Evolutionary conservation across 164 flowering plant species (phyloP).

Genomic region (Umbilicus rupestris): DNA sequence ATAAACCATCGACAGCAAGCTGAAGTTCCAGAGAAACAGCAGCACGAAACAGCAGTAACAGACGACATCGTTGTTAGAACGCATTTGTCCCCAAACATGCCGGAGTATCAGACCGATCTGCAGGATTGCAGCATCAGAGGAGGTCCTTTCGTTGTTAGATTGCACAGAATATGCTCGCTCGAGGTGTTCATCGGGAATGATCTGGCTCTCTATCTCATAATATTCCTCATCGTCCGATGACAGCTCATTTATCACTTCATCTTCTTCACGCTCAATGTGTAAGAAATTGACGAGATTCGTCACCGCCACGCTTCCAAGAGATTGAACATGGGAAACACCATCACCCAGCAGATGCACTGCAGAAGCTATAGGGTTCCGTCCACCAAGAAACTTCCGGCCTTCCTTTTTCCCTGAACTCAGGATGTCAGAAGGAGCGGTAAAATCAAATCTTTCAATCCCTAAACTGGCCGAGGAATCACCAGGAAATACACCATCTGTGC

Average conservation of each 20-base stretch:
- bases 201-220: conserved; percentile 39
- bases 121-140: conserved; percentile 34
- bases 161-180: conserved; percentile 35
- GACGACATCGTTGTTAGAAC: conserved; percentile 69
- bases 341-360: conserved; percentile 71
- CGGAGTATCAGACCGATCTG: conserved; percentile 50
- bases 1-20: conserved; percentile 77
- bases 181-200: conserved; percentile 18
- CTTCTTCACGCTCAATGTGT: conserved; percentile 50
- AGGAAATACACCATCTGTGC: conserved; percentile 21
- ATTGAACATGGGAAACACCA: conserved; percentile 78
- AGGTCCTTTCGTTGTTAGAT: conserved; percentile 32
- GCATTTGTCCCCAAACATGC: conserved; percentile 64
- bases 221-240: conserved; percentile 37
- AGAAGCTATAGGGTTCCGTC: conserved; percentile 48
- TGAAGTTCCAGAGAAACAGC: conserved; percentile 79
- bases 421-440: conserved; percentile 4
- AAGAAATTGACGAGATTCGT: conserved; percentile 59
- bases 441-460: conserved; percentile 18
- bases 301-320: conserved; percentile 72
- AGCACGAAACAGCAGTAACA: conserved; percentile 73
- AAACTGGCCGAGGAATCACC: conserved; percentile 23
- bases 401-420: conserved; percentile 17
- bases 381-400: conserved; percentile 23
- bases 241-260: conserved; percentile 28